Percentiles rank a stretch among this genome's conserved stretches.
phyloP scores from a whole-genome alignment of 192 early-diverging fungal species.

The Coemansia sp. region DNA sequence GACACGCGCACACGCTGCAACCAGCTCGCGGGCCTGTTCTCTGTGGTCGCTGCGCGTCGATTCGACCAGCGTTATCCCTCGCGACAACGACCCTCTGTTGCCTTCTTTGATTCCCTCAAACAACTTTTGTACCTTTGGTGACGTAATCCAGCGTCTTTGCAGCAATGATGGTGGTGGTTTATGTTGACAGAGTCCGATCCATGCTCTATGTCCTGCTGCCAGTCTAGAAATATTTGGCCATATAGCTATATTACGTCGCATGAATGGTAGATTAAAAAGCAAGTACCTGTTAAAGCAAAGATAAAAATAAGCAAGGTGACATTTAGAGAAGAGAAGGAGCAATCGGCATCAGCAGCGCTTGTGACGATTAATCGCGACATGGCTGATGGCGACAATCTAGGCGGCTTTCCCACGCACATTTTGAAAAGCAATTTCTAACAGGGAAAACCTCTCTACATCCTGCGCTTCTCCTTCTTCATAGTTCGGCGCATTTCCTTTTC shows the following conservation, averaged over 20 bases:
- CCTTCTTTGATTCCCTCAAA: slow-evolving; percentile 34
- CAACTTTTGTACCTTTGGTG: slow-evolving; percentile 10
- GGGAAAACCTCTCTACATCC: slow-evolving; percentile 25
- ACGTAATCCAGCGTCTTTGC: neutral
- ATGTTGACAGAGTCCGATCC: neutral
- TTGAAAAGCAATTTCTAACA: too few relatives aligned
- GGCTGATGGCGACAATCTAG: too few relatives aligned
- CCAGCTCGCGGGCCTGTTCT: slow-evolving; percentile 60
- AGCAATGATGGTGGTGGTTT: neutral
- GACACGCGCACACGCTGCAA: slow-evolving; percentile 46
- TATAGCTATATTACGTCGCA: neutral
- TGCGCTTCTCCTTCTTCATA: slow-evolving; percentile 43
- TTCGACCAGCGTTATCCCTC: slow-evolving; percentile 59
- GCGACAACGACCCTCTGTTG: slow-evolving; percentile 30
- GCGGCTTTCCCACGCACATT: slow-evolving; percentile 5
- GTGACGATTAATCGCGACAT: too few relatives aligned
- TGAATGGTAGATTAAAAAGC: neutral
- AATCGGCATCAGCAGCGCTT: too few relatives aligned
- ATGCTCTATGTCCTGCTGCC: neutral
- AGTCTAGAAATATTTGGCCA: neutral
- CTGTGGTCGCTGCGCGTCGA: slow-evolving; percentile 67
- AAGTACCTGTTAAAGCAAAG: neutral
- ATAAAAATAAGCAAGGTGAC: too few relatives aligned
- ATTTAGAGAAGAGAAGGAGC: neutral
- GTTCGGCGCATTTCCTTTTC: slow-evolving; percentile 40